A percentile compares a stretch with the other conserved stretches of the same genome.
phyloP scores from a whole-genome alignment of 176 grass and related monocot species.

The Oryza punctata region DNA sequence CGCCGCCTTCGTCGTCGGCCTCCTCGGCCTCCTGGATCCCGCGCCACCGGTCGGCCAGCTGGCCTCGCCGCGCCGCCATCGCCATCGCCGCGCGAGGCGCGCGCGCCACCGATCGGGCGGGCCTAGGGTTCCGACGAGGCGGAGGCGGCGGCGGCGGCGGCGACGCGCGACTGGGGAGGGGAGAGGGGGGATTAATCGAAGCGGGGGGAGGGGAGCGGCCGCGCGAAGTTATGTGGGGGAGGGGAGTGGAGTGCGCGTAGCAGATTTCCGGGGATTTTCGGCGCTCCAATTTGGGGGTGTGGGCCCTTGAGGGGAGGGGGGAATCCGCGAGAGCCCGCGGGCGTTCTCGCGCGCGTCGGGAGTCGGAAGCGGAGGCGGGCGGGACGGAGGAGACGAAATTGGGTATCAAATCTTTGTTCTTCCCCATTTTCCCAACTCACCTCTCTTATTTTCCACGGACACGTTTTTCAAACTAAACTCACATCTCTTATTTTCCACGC shows the following conservation, averaged over 20 bases:
- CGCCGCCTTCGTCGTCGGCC: conserved; percentile 40
- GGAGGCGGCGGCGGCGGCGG: conserved; percentile 18
- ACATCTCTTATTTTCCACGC: no score
- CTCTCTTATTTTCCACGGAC: no score
- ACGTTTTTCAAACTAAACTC: no score
- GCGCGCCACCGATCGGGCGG: neutral
- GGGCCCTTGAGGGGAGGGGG: no score
- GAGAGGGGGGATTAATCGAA: neutral
- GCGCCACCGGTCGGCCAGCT: conserved; percentile 69
- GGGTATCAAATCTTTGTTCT: no score
- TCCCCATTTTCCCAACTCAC: no score
- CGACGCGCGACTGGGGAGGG: neutral
- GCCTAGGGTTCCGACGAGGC: conserved; percentile 39
- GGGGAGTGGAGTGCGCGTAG: neutral
- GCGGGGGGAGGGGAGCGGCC: neutral
- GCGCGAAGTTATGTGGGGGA: neutral
- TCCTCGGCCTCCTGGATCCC: conserved; percentile 72
- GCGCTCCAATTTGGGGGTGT: neutral
- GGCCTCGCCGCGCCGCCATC: conserved; percentile 34
- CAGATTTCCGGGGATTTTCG: neutral
- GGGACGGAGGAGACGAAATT: neutral
- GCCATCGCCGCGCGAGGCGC: conserved; percentile 50
- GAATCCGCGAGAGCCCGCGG: neutral
- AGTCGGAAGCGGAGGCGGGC: no score
- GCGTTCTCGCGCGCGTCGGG: neutral